Conservation (phyloP, 2,329 filamentous ascomycete genomes). For the Keithomyces neogunnii region DNA sequence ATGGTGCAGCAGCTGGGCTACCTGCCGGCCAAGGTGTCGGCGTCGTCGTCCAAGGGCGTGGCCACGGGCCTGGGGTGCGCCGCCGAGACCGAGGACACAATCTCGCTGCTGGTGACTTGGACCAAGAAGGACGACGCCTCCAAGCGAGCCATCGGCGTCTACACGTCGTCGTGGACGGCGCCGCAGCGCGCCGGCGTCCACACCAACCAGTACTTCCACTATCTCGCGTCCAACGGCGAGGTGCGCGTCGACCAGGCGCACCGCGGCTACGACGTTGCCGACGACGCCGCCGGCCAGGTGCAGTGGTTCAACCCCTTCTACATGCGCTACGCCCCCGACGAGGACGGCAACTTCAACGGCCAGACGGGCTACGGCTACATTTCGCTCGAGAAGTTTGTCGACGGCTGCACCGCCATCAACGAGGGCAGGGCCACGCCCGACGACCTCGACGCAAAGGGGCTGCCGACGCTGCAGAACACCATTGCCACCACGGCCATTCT, state of each 20-base stretch:
- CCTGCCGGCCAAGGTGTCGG: conserved; percentile 70
- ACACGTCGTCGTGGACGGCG: conserved; percentile 91
- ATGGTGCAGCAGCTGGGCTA: conserved; percentile 73
- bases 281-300: conserved; percentile 61
- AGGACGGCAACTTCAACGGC: conserved; percentile 88
- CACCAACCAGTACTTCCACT: conserved; percentile 95
- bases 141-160: conserved; percentile 77
- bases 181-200: conserved; percentile 91
- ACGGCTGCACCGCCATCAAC: conserved; percentile 73
- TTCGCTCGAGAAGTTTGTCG: conserved; percentile 92
- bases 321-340: conserved; percentile 89
- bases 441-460: conserved; percentile 68
- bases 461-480: conserved; percentile 83
- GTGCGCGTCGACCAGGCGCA: conserved; percentile 89
- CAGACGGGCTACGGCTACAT: conserved; percentile 91
- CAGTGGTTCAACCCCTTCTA: conserved; percentile 93
- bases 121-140: conserved; percentile 58
- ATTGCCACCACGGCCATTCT: conserved; percentile 87
- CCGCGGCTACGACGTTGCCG: conserved; percentile 89
- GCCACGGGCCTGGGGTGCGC: conserved; percentile 73
- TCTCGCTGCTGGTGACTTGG: conserved; percentile 86
- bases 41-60: conserved; percentile 68
- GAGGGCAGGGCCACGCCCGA: conserved; percentile 62
- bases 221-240: conserved; percentile 77
- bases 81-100: conserved; percentile 81